Conservation (phyloP, 768 basidiomycete species). For the Mycena sanguinolenta region DNA sequence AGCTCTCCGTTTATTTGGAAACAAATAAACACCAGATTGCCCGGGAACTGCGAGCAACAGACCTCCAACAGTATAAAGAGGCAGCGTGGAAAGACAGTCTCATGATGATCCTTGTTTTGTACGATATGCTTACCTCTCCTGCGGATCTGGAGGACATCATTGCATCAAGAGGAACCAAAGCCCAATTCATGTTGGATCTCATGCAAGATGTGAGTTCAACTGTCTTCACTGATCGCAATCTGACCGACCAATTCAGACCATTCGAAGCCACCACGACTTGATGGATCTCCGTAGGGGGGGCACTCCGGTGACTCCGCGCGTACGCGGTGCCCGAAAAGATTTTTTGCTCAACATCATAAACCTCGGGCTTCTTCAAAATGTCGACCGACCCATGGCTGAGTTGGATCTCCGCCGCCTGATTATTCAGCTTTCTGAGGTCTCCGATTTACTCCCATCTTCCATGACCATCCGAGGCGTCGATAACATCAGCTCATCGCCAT, state of each 20-base stretch:
- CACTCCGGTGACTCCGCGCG: slow-evolving; percentile 11
- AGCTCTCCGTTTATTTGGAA: not conserved
- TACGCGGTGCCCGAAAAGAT: slow-evolving; percentile 17
- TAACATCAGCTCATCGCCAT: not conserved
- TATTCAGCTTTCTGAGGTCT: slow-evolving; percentile 13
- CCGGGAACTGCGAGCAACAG: slow-evolving; percentile 3
- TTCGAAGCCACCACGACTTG: slow-evolving; percentile 14
- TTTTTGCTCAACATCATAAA: not conserved
- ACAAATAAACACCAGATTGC: slow-evolving; percentile 9
- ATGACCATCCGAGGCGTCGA: slow-evolving; percentile 3
- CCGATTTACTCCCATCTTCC: slow-evolving; percentile 20
- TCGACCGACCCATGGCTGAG: slow-evolving; percentile 15
- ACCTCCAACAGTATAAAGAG: slow-evolving; percentile 13
- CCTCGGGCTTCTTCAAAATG: slow-evolving; percentile 17
- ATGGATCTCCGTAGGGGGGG: slow-evolving; percentile 14
- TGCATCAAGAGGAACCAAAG: slow-evolving; percentile 7
- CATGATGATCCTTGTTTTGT: slow-evolving; percentile 25
- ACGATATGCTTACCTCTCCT: slow-evolving; percentile 22
- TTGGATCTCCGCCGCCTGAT: slow-evolving; percentile 14
- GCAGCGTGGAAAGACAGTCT: slow-evolving; percentile 26
- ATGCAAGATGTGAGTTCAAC: slow-evolving; percentile 25
- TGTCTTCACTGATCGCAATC: no score
- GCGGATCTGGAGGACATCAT: slow-evolving; percentile 16
- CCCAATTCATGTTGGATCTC: slow-evolving; percentile 28
- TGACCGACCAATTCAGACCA: slow-evolving; percentile 1